A percentile compares a stretch with the other conserved stretches of the same genome.
Conservation (phyloP, 2,329 filamentous ascomycete genomes). For the Blumeria graminis region DNA sequence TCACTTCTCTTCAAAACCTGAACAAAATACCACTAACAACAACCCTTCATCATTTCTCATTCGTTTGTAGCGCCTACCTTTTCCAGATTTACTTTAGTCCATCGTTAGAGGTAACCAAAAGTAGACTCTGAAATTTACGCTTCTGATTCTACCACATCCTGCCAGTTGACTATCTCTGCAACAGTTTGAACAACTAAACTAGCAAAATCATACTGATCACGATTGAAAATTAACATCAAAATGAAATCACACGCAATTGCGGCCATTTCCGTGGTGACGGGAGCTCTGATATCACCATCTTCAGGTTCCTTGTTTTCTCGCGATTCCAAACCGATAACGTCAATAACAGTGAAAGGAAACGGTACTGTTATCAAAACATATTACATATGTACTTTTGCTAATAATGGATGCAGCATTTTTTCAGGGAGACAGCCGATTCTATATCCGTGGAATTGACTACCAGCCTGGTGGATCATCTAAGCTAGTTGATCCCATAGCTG, state of each 20-base stretch:
- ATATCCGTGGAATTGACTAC: conserved; percentile 39
- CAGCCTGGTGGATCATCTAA: conserved; percentile 20
- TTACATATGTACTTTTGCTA: too few species aligned
- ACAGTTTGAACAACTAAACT: too few species aligned
- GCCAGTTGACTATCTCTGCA: too few species aligned
- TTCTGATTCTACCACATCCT: too few species aligned
- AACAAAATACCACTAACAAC: too few species aligned
- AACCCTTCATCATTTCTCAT: too few species aligned
- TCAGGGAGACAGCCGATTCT: conserved; percentile 20
- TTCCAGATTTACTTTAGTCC: too few species aligned
- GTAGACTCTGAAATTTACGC: too few species aligned
- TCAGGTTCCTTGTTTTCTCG: conserved; percentile 6
- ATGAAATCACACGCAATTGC: conserved; percentile 14
- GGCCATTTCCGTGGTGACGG: conserved; percentile 10
- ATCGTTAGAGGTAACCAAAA: too few species aligned
- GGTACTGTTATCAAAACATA: conserved; percentile 5
- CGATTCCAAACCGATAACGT: conserved; percentile 8
- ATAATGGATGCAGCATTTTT: conserved; percentile 12
- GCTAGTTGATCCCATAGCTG: conserved; percentile 38
- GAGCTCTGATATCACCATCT: conserved; percentile 7
- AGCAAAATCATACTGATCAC: too few species aligned
- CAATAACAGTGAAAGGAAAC: conserved; percentile 15
- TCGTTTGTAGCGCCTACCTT: too few species aligned
- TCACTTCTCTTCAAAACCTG: too few species aligned
- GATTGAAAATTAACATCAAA: conserved; percentile 1